Base-by-base conservation (phyloP, 495 filamentous ascomycete genomes). In the Bryoglossum gracile region DNA sequence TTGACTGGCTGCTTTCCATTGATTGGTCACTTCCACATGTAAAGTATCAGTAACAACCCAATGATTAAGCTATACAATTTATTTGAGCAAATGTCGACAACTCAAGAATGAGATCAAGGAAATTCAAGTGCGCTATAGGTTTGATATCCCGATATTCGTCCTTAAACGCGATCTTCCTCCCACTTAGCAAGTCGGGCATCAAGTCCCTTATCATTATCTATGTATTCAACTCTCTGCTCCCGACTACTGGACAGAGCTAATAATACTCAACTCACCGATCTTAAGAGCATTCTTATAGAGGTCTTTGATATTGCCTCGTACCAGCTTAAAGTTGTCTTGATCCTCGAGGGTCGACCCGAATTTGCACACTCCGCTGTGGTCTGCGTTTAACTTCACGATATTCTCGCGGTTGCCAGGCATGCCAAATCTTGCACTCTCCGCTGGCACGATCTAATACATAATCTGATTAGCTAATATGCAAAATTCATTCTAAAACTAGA, bases 301-400 rank as follows among this genome's bases (percentile, higher is more conserved):
- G 40, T 43, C 40, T 43, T 43, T 43, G 19, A 43, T 43, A 43
- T 43, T 43, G 24, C 40, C 18, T 43, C 22, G 40, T 16, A 43
- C 40, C 2, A 43, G 40, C 23, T 43, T 43, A 23, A 43, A 28
- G 40, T 43, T 43, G 23, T 43, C 40, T 26, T 43, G 13, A 43
- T 43, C 40, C 40, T 9, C 23, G 6, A 25, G 10, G n/a, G 3
- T 43, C 1, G 19, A 8, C 22, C 40, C 40, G 24, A 46, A 46
- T 35, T 46, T 46, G 28, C 28, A 46, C 10, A 46, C 19, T 36
- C 33, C 28, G 9, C 32, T 46, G 16, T 46, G 26, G 33, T 46
- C 33, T 36, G 43, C 43, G 16, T 34, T 24, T 14, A 60, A 49
- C 35, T 33, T 44, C 11, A 46, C 28, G 11, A 34, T 22, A 13